Percentiles rank a stretch among this genome's conserved stretches.
Conservation (phyloP, 2,329 filamentous ascomycete genomes). For the Xylariales sp. region DNA sequence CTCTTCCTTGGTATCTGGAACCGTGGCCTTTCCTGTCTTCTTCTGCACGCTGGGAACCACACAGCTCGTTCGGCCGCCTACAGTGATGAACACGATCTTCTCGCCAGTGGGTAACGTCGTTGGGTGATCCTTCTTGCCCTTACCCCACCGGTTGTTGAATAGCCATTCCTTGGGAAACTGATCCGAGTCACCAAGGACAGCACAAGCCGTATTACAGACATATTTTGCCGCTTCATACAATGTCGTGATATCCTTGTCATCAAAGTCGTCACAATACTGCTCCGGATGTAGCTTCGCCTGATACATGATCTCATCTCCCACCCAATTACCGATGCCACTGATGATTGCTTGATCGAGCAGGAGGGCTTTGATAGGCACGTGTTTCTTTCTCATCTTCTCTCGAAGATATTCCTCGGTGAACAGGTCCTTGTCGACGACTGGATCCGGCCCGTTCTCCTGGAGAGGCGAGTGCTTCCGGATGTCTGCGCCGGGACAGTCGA, state of each 20-base stretch:
- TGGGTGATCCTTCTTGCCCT: slow-evolving; percentile 69
- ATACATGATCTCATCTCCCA: slow-evolving; percentile 90
- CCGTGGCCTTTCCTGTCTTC: slow-evolving; percentile 52
- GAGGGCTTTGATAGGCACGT: slow-evolving; percentile 83
- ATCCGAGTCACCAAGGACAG: slow-evolving; percentile 73
- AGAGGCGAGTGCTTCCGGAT: slow-evolving; percentile 76
- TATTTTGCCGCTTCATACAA: slow-evolving; percentile 71
- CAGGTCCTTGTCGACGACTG: slow-evolving; percentile 72
- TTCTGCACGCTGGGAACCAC: slow-evolving; percentile 83
- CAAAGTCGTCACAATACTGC: slow-evolving; percentile 83
- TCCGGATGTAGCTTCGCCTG: slow-evolving; percentile 87
- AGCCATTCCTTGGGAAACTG: slow-evolving; percentile 85
- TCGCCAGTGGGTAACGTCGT: slow-evolving; percentile 75
- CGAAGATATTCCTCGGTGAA: slow-evolving; percentile 73
- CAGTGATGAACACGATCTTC: slow-evolving; percentile 79
- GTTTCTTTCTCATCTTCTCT: slow-evolving; percentile 67
- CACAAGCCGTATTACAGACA: slow-evolving; percentile 76
- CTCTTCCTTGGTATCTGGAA: slow-evolving; percentile 36
- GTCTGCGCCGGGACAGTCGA: slow-evolving; percentile 71
- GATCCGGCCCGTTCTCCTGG: slow-evolving; percentile 90
- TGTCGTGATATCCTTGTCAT: slow-evolving; percentile 62
- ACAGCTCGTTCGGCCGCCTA: slow-evolving; percentile 87
- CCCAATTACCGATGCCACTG: slow-evolving; percentile 95
- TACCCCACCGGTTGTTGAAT: slow-evolving; percentile 84
- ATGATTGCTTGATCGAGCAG: slow-evolving; percentile 84